These are phyloP conservation scores for Diaporthe eres DNA, from an alignment of 2,329 filamentous ascomycete genomes.

Conservation along the genomic window DNA sequence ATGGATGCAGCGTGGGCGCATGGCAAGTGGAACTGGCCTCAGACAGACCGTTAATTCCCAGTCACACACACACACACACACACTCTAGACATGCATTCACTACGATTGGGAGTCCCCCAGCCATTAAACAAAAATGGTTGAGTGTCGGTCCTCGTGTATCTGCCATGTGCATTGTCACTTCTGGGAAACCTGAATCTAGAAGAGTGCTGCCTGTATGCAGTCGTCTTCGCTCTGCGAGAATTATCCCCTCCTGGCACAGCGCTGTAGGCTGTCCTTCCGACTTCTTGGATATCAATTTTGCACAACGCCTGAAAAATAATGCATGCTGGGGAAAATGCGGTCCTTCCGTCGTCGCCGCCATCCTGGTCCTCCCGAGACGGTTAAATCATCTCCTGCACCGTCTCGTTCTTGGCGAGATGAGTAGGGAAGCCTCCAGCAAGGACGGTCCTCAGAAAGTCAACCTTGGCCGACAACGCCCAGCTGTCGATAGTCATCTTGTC, in stretches of 20 bases:
- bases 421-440: conserved; percentile 61
- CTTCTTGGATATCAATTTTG: conserved; percentile 39
- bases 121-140: neutral
- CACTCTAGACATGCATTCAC: neutral
- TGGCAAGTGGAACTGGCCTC: neutral
- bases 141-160: conserved; percentile 4
- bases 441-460: conserved; percentile 63
- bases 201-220: neutral
- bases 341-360: conserved; percentile 35
- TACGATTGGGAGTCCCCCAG: neutral
- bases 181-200: conserved; percentile 10
- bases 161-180: neutral
- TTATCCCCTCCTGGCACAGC: neutral
- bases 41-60: neutral
- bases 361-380: conserved; percentile 50
- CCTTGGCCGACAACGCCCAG: conserved; percentile 65
- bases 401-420: conserved; percentile 58
- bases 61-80: neutral
- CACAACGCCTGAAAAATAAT: conserved; percentile 16
- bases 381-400: conserved; percentile 54
- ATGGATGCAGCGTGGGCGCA: neutral
- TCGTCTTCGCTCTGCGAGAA: conserved; percentile 5
- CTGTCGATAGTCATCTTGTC: conserved; percentile 62
- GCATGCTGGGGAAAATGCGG: conserved; percentile 22
- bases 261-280: neutral